A percentile compares a stretch with the other conserved stretches of the same genome.
Evolutionary conservation across 169 alveolate genomes (phyloP).

Genomic region (Babesia sp.): DNA sequence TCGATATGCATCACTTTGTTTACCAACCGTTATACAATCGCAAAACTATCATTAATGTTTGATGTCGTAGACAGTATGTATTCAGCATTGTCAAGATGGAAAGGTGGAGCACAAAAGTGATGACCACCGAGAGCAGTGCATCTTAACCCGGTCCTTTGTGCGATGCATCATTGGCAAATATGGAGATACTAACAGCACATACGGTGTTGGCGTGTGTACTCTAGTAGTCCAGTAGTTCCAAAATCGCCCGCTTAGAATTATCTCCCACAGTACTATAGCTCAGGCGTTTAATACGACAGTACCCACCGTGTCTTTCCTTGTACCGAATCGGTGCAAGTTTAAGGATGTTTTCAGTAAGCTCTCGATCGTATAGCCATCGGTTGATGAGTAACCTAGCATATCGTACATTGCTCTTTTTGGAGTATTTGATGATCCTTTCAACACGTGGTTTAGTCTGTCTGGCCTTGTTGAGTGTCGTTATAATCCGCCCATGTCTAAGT

Average conservation of each 20-base stretch:
- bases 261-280: slow-evolving; percentile 60
- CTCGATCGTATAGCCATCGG: slow-evolving; percentile 73
- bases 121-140: too few relatives aligned
- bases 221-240: slow-evolving; percentile 31
- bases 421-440: slow-evolving; percentile 75
- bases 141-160: too few relatives aligned
- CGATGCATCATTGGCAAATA: too few relatives aligned
- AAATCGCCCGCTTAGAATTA: slow-evolving; percentile 33
- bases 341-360: slow-evolving; percentile 69
- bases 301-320: slow-evolving; percentile 78
- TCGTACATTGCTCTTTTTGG: slow-evolving; percentile 67
- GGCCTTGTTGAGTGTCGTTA: slow-evolving; percentile 78
- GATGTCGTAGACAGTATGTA: too few relatives aligned
- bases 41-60: too few relatives aligned
- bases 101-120: too few relatives aligned
- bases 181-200: too few relatives aligned
- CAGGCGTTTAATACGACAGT: slow-evolving; percentile 71
- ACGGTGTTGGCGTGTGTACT: too few relatives aligned
- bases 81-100: too few relatives aligned
- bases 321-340: slow-evolving; percentile 71
- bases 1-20: too few relatives aligned
- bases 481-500: slow-evolving; percentile 75
- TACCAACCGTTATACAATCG: too few relatives aligned
- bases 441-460: slow-evolving; percentile 74
- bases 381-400: slow-evolving; percentile 72